phyloP scores from a whole-genome alignment of 768 basidiomycete genomes.

The Tulasnella sp. region DNA sequence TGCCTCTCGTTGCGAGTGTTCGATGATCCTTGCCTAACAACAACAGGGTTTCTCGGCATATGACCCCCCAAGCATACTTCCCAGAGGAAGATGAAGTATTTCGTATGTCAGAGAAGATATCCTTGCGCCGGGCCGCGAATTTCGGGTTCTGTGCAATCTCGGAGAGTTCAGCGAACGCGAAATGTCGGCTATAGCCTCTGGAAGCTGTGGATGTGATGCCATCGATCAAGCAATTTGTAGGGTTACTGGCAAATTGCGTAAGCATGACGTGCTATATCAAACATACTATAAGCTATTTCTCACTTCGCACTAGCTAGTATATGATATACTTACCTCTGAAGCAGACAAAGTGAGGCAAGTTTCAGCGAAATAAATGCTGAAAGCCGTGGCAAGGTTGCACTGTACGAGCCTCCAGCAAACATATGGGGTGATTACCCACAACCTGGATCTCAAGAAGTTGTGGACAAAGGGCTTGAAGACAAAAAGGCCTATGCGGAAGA shows the following conservation, averaged over 20 bases:
- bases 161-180: slow-evolving; percentile 56
- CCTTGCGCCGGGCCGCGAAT: slow-evolving; percentile 37
- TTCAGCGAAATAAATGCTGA: slow-evolving; percentile 55
- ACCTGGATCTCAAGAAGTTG: slow-evolving; percentile 38
- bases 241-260: slow-evolving; percentile 38
- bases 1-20: slow-evolving; percentile 49
- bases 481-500: slow-evolving; percentile 36
- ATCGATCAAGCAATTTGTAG: slow-evolving; percentile 48
- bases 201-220: slow-evolving; percentile 47
- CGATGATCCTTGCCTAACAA: slow-evolving; percentile 62
- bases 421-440: slow-evolving; percentile 16
- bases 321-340: slow-evolving; percentile 37
- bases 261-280: slow-evolving; percentile 31
- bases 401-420: slow-evolving; percentile 41
- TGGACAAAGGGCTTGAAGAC: slow-evolving; percentile 40
- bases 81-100: slow-evolving; percentile 32
- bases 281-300: too few species aligned
- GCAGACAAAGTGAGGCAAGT: slow-evolving; percentile 49
- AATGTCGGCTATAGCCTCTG: slow-evolving; percentile 36
- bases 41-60: slow-evolving; percentile 49
- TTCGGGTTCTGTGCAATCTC: slow-evolving; percentile 39
- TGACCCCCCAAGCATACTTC: slow-evolving; percentile 42
- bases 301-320: neutral
- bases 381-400: slow-evolving; percentile 41
- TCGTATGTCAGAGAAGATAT: slow-evolving; percentile 60